phyloP scores from a whole-genome alignment of 2,329 filamentous ascomycete species.

The Biscogniauxia mediterranea region DNA sequence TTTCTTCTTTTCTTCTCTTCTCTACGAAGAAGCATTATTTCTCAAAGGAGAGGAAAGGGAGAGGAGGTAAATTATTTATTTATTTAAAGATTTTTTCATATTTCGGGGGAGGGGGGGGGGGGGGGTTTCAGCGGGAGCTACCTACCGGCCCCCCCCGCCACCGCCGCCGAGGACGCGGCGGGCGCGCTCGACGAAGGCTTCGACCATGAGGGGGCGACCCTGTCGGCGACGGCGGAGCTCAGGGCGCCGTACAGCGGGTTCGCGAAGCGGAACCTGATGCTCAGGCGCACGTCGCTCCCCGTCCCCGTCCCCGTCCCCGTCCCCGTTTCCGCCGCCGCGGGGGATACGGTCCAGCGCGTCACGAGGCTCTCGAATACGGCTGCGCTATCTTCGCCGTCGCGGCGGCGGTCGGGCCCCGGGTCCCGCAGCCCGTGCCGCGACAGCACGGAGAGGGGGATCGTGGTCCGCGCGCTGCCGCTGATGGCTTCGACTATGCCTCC shows the following conservation, averaged over 20 bases:
- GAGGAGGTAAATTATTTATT: no score
- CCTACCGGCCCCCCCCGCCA: conserved; percentile 7
- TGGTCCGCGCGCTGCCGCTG: conserved; percentile 55
- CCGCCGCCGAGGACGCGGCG: conserved; percentile 48
- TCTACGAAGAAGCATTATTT: no score
- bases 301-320: conserved; percentile 27
- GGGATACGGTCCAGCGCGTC: conserved; percentile 66
- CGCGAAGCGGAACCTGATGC: conserved; percentile 78
- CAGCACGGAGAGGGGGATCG: conserved; percentile 36
- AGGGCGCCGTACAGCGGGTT: conserved; percentile 86
- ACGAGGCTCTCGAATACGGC: conserved; percentile 65
- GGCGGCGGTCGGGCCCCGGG: conserved; percentile 10
- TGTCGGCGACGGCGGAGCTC: conserved; percentile 77
- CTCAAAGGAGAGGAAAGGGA: no score
- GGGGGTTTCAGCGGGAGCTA: no score
- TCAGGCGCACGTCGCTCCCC: conserved; percentile 69
- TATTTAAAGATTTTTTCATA: no score
- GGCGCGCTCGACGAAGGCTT: conserved; percentile 86
- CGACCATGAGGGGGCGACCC: conserved; percentile 86
- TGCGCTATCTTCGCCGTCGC: not conserved
- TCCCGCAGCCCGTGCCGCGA: conserved; percentile 24
- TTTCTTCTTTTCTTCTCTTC: no score
- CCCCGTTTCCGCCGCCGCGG: conserved; percentile 32
- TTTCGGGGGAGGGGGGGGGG: no score
- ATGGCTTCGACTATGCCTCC: conserved; percentile 74